Evolutionary conservation across 305 asterid genomes (phyloP), one percentile per base, ranked within the genome.

Genomic region (Fraxinus xanthoxyloides): DNA sequence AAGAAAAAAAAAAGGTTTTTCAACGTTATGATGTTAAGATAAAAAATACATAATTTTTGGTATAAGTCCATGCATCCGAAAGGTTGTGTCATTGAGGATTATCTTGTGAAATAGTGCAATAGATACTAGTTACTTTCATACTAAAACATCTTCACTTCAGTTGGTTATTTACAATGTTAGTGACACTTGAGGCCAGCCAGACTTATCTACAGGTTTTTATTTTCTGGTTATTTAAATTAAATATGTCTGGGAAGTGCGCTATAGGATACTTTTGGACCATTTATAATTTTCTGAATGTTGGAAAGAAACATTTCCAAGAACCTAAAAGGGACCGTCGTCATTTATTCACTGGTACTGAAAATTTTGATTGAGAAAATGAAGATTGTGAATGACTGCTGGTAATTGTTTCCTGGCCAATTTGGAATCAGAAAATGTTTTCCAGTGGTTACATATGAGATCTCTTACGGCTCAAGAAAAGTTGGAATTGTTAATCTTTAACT

Each of bases 71-170:
- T 43, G 31, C 67, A 34, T 26, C 79, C 9, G 17, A 54, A 75
- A 78, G 15, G 15, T 61, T 75, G 43, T 46, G 23, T 54, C 77
- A 23, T 32, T 80, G 43, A 74, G 82, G 54, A 56, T 74, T 78
- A 69, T 84, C 31, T 4, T 36, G 73, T 79, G 84, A 51, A 32
- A 36, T 61, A 54, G 35, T 10, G 38, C 69, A 76, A 75, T 32
- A 76, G 54, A 79, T 65, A 65, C 79, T 48, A 67, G 78, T 72
- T 59, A 36, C 38, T 56, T 36, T 28, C 36, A 23, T 34, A n/a
- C 51, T 70, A 28, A 31, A 72, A 43, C 15, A 23, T 26, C 24
- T 4, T 24, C 19, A 24, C 34, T 72, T 72, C 61, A 72, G 79
- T 54, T 73, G 67, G 82, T 40, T 77, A 40, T 80, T 31, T 8